These are phyloP conservation scores for Wallacemonas collosoma DNA, from an alignment of 208 protist genomes.

Conservation along the genomic window DNA sequence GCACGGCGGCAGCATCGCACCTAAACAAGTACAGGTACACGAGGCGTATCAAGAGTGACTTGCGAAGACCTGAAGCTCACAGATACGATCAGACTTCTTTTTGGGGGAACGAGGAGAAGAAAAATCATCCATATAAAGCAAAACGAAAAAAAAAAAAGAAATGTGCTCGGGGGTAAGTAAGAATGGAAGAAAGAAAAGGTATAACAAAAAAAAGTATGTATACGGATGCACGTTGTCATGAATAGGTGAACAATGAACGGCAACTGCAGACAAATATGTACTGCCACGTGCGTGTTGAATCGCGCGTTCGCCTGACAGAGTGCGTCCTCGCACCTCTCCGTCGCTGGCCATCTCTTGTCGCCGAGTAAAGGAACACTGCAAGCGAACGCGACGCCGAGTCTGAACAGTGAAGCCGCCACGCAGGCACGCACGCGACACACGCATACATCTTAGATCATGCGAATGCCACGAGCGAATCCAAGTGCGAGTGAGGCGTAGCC, in stretches of 20 bases:
- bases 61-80: no score
- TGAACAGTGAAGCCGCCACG: background rate
- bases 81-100: no score
- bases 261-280: background rate
- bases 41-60: background rate
- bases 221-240: background rate
- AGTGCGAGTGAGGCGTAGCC: conserved; percentile 53
- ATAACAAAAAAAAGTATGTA: conserved; percentile 5
- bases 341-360: no score
- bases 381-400: no score
- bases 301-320: no score
- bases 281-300: no score
- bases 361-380: no score
- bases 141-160: background rate
- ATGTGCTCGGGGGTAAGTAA: background rate
- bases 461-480: conserved; percentile 56
- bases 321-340: no score
- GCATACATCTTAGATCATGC: conserved; percentile 30
- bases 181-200: conserved; percentile 19
- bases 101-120: background rate
- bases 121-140: background rate
- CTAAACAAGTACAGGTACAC: background rate
- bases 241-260: background rate
- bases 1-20: background rate
- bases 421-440: background rate